A percentile compares a stretch with the other conserved stretches of the same genome.
Evolutionary conservation across 352 stramenopile genomes (phyloP).

Genomic region (Phytophthora sp.): DNA sequence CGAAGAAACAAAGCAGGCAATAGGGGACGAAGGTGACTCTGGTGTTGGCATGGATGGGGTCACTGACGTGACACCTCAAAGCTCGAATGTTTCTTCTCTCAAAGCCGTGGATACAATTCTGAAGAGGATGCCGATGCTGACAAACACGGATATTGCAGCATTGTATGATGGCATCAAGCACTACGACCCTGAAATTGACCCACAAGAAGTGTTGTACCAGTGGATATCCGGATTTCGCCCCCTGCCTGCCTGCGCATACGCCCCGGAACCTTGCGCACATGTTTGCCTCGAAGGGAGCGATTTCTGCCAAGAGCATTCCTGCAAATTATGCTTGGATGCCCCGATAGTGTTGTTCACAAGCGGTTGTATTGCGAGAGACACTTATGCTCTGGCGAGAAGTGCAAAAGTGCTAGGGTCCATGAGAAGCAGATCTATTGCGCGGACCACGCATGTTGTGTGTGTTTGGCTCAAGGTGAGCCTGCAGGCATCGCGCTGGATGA

Average conservation of each 20-base stretch:
- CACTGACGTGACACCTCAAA: neutral
- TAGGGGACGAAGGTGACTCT: neutral
- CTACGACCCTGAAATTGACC: constrained; percentile 58
- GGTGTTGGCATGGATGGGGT: neutral
- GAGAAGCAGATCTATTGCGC: constrained; percentile 50
- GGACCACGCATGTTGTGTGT: constrained; percentile 69
- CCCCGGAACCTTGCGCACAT: constrained; percentile 39
- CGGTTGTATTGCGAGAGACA: constrained; percentile 51
- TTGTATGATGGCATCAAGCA: constrained; percentile 64
- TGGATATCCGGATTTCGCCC: constrained; percentile 67
- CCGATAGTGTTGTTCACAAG: constrained; percentile 30
- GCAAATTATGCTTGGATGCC: constrained; percentile 45
- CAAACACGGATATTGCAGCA: constrained; percentile 34
- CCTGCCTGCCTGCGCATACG: constrained; percentile 43
- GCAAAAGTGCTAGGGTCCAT: constrained; percentile 41
- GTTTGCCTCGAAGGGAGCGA: constrained; percentile 36
- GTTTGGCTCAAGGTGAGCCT: too few relatives aligned
- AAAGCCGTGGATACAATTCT: constrained; percentile 6
- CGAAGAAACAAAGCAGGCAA: constrained; percentile 23
- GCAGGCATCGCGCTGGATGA: too few relatives aligned
- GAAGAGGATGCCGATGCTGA: constrained; percentile 24
- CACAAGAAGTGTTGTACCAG: constrained; percentile 59
- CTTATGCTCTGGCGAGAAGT: constrained; percentile 47
- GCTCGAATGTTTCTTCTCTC: constrained; percentile 12
- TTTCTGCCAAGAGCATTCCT: constrained; percentile 47